Evolutionary conservation across 1,139 yeast genomes (phyloP), one percentile per base, ranked within the genome.

Genomic region (Kodamaea anthophila): DNA sequence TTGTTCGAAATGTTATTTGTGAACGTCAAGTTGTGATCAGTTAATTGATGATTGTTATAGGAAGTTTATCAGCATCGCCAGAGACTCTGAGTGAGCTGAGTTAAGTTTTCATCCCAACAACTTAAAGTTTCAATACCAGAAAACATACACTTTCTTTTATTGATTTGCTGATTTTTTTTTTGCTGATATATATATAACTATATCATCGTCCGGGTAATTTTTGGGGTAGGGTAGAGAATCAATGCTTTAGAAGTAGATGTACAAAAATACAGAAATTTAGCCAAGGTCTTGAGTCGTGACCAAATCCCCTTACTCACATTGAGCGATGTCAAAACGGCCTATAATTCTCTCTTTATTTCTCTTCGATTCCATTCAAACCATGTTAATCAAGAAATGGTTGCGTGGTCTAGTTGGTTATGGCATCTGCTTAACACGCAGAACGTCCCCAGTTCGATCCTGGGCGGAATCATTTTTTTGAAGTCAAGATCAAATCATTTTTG

Each of bases 371-470:
- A n/a, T n/a, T n/a, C n/a, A n/a, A n/a, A n/a, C n/a, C n/a, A n/a
- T n/a, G n/a, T n/a, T n/a, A n/a, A n/a, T 10, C 18, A 11, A 28
- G 18, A 22, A 28, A 11, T 37, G 68, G 68, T 60, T 60, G 48
- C 58, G 85, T 85, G 94, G 94, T 85, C 94, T 85, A 85, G 94
- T 84, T 65, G 94, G 94, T 85, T 74, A 85, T 84, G 94, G 93
- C 94, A 82, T 81, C 88, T 84, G 94, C 94, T 83, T 85, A 84
- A 85, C 95, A 85, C 94, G 94, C 94, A 82, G 88, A 82, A 84
- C 88, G 95, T 86, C 95, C 95, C 95, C 96, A 84, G 96, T 86
- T 86, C 96, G 95, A 86, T 82, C 95, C 96, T 85, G 96, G 95
- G 95, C 86, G 81, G 76, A 83, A 82, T 83, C 95, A 86, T 49